These are phyloP conservation scores for Cryptosporidium parvum DNA, from an alignment of 169 alveolate genomes.

Conservation along the genomic window DNA sequence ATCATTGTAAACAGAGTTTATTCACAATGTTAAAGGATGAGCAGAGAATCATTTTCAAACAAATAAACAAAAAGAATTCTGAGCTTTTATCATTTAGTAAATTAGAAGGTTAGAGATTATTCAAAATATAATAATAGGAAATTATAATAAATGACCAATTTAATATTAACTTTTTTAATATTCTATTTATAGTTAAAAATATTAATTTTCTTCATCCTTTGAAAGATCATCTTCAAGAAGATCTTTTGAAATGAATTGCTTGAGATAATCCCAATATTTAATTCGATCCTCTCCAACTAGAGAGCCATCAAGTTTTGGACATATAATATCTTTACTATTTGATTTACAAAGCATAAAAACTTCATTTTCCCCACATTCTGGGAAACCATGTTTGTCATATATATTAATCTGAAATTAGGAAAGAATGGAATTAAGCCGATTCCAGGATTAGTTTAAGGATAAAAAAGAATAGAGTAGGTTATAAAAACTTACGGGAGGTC, in stretches of 20 bases:
- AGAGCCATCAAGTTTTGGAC: constrained; percentile 85
- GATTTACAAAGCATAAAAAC: constrained; percentile 81
- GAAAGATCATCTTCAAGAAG: neutral
- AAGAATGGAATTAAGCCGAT: neutral
- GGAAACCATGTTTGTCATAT: constrained; percentile 84
- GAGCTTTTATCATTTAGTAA: neutral
- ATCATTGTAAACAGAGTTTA: constrained; percentile 46
- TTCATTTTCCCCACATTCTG: constrained; percentile 82
- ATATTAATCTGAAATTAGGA: constrained; percentile 76
- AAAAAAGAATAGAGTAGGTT: neutral
- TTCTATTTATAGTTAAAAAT: neutral
- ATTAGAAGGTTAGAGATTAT: neutral
- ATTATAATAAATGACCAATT: neutral
- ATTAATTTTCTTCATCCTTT: neutral
- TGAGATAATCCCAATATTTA: constrained; percentile 79
- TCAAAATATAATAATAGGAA: neutral
- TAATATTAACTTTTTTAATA: no score
- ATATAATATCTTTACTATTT: constrained; percentile 62
- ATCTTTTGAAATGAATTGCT: constrained; percentile 78
- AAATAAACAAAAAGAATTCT: constrained; percentile 13
- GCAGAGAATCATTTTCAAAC: constrained; percentile 60
- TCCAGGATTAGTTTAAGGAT: neutral
- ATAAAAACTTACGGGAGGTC: constrained; percentile 82
- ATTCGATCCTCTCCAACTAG: constrained; percentile 82
- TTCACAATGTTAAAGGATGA: constrained; percentile 52